Evolutionary conservation across 1,139 yeast genomes (phyloP), one percentile per base, ranked within the genome.

Genomic region (Yamadazyma taylorii): DNA sequence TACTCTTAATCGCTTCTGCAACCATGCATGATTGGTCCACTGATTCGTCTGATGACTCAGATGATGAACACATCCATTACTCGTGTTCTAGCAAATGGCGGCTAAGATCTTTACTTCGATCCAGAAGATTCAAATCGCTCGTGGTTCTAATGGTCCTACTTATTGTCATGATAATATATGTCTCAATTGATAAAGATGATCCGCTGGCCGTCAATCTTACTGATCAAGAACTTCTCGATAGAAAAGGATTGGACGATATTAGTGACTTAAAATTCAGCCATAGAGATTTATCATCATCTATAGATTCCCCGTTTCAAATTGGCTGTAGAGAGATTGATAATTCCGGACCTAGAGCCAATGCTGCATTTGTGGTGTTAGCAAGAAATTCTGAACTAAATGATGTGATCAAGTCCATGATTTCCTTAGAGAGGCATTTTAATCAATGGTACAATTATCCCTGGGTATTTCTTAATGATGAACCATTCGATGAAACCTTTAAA

Each of bases 371-470:
- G n/a, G 81, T 88, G 50, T 63, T 89, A 37, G 88, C 95, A 0
- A 65, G 96, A 41, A 88, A 89, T 53, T 62, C 74, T 3, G 97
- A 89, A 50, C 48, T 86, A 1, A 69, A 75, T 3, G 92, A 82
- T 4, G 94, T 86, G 2, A 51, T 85, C 3, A 66, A 73, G 36
- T 81, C 92, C 3, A 79, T 89, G 73, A 62, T 69, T 14, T 79
- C 89, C 3, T 58, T 90, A 34, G 97, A 90, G 56, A 69, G 87
- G 21, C 94, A 85, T 52, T 90, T 88, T 63, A 90, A 90, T 56
- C 87, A 88, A 47, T 87, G 95, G 92, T 90, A 73, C 58, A 75
- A 83, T 47, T 90, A 90, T 56, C 96, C 96, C 0, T 90, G 94
- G 81, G 82, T 86, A 2, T 86, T 90, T 49, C 60, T 90, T 28